Evolutionary conservation across 2,329 filamentous ascomycete genomes (phyloP).

Genomic region (Ophiosphaerella korrae): DNA sequence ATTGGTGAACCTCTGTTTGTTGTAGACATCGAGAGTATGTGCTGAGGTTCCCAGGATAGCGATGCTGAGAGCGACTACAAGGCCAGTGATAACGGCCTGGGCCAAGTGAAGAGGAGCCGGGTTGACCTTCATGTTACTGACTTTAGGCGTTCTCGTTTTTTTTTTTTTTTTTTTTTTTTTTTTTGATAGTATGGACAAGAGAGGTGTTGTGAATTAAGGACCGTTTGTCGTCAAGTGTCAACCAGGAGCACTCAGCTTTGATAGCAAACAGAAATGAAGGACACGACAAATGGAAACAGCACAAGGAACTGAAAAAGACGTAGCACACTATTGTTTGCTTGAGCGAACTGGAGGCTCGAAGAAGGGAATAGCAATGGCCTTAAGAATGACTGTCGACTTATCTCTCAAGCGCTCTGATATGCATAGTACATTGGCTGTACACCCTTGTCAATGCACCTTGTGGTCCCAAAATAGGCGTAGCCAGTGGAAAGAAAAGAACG

Average conservation of each 20-base stretch:
- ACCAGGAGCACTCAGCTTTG: slow-evolving; percentile 37
- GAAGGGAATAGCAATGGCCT: slow-evolving; percentile 33
- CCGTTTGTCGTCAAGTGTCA: slow-evolving; percentile 18
- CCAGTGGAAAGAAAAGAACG: slow-evolving; percentile 12
- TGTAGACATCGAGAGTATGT: slow-evolving; percentile 51
- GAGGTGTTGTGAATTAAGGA: slow-evolving; percentile 6
- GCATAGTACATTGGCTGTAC: slow-evolving; percentile 12
- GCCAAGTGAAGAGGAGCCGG: slow-evolving; percentile 44
- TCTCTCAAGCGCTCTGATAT: not conserved
- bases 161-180: too few species aligned
- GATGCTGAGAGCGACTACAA: slow-evolving; percentile 48
- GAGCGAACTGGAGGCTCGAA: slow-evolving; percentile 19
- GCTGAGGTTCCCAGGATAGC: slow-evolving; percentile 52
- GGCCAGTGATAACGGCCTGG: slow-evolving; percentile 39
- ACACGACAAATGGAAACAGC: slow-evolving; percentile 21
- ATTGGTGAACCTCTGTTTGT: slow-evolving; percentile 49
- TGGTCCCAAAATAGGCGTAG: slow-evolving; percentile 20
- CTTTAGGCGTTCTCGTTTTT: not conserved
- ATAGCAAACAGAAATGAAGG: slow-evolving; percentile 22
- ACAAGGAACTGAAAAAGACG: slow-evolving; percentile 17
- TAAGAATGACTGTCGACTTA: slow-evolving; percentile 24
- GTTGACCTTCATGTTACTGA: slow-evolving; percentile 44
- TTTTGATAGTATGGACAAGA: slow-evolving; percentile 7
- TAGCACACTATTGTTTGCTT: slow-evolving; percentile 22
- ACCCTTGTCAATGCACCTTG: slow-evolving; percentile 5